Conservation (phyloP, 331 rosid genomes). For the Quercus tomentella region DNA sequence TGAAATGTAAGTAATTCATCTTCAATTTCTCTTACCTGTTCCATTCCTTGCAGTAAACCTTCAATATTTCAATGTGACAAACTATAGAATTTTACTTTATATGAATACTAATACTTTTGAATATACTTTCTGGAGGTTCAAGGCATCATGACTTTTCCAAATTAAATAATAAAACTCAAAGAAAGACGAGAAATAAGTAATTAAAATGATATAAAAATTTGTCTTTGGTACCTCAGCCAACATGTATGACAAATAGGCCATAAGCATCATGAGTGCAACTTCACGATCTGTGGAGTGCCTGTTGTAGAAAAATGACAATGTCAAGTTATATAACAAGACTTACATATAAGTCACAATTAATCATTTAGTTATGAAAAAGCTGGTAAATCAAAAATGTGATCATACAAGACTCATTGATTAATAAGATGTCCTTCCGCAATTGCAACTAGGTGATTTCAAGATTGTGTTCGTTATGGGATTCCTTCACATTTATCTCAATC, state of each 20-base stretch:
- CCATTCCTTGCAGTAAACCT: not conserved
- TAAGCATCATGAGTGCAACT: constrained; percentile 85
- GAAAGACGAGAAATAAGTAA: not conserved
- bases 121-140: too few relatives aligned
- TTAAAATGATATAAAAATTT: not conserved
- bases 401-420: not conserved
- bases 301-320: constrained; percentile 19
- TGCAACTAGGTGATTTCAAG: not conserved
- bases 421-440: not conserved
- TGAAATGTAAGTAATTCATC: not conserved
- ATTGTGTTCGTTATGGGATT: not conserved
- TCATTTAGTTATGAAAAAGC: not conserved
- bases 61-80: not conserved
- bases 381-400: not conserved
- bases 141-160: too few relatives aligned
- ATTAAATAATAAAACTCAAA: not conserved
- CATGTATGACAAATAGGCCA: constrained; percentile 84
- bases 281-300: constrained; percentile 91
- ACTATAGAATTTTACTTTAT: too few relatives aligned
- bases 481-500: not conserved
- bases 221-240: constrained; percentile 57
- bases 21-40: not conserved
- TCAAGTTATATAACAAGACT: not conserved
- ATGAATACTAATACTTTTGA: too few relatives aligned
- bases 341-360: constrained; percentile 1